phyloP scores from a whole-genome alignment of 371 early-diverging fungal genomes.

The Apophysomyces trapeziformis region DNA sequence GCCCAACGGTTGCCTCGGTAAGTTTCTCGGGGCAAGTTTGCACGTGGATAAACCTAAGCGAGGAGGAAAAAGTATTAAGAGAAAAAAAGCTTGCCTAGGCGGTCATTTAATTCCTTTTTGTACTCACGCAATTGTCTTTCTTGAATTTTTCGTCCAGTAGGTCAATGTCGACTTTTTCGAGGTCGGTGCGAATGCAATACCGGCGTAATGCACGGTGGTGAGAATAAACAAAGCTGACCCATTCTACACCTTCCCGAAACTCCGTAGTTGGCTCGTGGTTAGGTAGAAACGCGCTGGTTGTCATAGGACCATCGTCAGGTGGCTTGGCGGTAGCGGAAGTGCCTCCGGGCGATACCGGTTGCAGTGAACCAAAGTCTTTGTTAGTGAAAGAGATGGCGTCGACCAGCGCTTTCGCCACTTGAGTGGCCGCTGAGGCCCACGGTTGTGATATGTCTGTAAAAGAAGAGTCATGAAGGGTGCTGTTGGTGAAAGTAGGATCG shows the following conservation, averaged over 20 bases:
- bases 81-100: conserved; percentile 11
- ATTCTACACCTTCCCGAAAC: conserved; percentile 67
- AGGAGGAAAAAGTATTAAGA: conserved; percentile 9
- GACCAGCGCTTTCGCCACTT: conserved; percentile 30
- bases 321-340: conserved; percentile 13
- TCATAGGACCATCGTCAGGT: background rate
- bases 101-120: conserved; percentile 8
- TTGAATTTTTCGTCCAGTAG: conserved; percentile 79
- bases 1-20: conserved; percentile 89
- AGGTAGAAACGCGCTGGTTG: conserved; percentile 5
- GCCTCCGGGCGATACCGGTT: conserved; percentile 13
- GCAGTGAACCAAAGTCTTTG: conserved; percentile 2
- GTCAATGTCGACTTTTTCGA: conserved; percentile 72
- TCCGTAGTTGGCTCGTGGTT: conserved; percentile 50
- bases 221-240: conserved; percentile 74
- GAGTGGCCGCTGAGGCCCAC: conserved; percentile 26
- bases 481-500: background rate
- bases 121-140: conserved; percentile 77
- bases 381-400: conserved; percentile 21
- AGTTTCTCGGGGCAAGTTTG: conserved; percentile 47
- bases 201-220: conserved; percentile 64
- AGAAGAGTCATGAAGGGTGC: background rate
- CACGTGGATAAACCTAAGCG: conserved; percentile 47
- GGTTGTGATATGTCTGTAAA: conserved; percentile 5
- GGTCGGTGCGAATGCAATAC: conserved; percentile 82